Percentiles rank a stretch among this genome's conserved stretches.
Evolutionary conservation across 2,329 filamentous ascomycete species (phyloP).

Genomic region (Cordyceps farinosa): DNA sequence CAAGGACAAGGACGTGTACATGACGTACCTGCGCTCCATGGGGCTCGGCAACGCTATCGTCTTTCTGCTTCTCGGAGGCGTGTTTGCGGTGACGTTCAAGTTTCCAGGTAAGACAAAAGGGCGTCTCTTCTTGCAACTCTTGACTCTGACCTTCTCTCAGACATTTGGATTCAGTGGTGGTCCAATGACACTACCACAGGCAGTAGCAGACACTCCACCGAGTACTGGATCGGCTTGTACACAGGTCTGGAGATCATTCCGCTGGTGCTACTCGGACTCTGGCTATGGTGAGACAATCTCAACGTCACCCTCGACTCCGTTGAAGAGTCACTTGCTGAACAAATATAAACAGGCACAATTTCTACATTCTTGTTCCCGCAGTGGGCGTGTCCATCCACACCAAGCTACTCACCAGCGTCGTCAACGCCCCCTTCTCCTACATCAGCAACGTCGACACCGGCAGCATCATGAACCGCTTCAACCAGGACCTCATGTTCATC

Average conservation of each 20-base stretch:
- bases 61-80: background rate
- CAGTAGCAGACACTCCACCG: background rate
- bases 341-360: background rate
- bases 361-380: background rate
- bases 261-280: background rate
- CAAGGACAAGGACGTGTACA: conserved; percentile 7
- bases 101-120: background rate
- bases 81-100: background rate
- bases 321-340: background rate
- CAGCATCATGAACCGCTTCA: conserved; percentile 8
- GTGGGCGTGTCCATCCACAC: background rate
- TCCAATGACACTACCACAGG: background rate
- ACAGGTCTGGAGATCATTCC: background rate
- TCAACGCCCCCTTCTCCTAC: conserved; percentile 5
- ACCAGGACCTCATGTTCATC: conserved; percentile 9
- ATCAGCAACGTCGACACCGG: conserved; percentile 5
- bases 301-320: no score
- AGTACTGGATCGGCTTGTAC: conserved; percentile 1
- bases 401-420: background rate
- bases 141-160: background rate
- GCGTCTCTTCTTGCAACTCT: no score
- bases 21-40: conserved; percentile 2
- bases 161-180: conserved; percentile 13
- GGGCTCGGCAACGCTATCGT: background rate
- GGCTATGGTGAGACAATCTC: background rate